Percentiles rank a stretch among this genome's conserved stretches.
Evolutionary conservation across 768 basidiomycete species (phyloP).

Genomic region (Rhizopogon salebrosus): DNA sequence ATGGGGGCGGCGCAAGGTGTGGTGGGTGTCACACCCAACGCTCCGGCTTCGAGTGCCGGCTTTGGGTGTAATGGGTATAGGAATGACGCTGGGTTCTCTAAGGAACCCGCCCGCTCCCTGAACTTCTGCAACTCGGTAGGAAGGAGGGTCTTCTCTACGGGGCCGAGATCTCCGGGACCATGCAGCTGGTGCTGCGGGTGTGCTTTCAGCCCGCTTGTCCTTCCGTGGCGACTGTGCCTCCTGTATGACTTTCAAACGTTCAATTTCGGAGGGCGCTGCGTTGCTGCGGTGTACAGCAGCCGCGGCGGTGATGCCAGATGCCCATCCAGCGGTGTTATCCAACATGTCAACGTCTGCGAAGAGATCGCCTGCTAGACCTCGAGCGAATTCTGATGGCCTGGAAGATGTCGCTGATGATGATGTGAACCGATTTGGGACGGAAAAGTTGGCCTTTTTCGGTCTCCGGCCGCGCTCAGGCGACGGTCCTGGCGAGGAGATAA

Average conservation of each 20-base stretch:
- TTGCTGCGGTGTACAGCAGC: constrained; percentile 10
- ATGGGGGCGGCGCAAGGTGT: constrained; percentile 9
- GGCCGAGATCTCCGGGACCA: constrained; percentile 15
- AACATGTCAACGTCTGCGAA: constrained; percentile 17
- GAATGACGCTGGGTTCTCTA: constrained; percentile 20
- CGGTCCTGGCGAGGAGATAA: constrained; percentile 14
- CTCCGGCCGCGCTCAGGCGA: constrained; percentile 25
- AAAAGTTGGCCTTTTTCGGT: constrained; percentile 13
- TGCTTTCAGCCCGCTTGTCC: constrained; percentile 24
- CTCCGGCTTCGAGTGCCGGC: constrained; percentile 23
- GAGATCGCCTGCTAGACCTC: constrained; percentile 16
- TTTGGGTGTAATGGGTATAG: constrained; percentile 17
- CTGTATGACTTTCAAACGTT: constrained; percentile 19
- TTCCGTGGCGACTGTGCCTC: background rate
- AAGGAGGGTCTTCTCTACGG: constrained; percentile 7
- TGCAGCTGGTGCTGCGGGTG: constrained; percentile 20
- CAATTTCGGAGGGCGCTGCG: constrained; percentile 12
- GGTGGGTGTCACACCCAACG: constrained; percentile 16
- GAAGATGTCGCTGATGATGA: constrained; percentile 22
- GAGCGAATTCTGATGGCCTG: constrained; percentile 15
- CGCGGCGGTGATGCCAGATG: constrained; percentile 17
- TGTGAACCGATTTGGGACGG: constrained; percentile 10
- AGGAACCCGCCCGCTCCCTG: constrained; percentile 16
- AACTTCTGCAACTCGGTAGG: constrained; percentile 6
- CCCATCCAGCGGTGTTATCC: constrained; percentile 24